Conservation (phyloP, 768 basidiomycete genomes). For the Scleroderma citrinum region DNA sequence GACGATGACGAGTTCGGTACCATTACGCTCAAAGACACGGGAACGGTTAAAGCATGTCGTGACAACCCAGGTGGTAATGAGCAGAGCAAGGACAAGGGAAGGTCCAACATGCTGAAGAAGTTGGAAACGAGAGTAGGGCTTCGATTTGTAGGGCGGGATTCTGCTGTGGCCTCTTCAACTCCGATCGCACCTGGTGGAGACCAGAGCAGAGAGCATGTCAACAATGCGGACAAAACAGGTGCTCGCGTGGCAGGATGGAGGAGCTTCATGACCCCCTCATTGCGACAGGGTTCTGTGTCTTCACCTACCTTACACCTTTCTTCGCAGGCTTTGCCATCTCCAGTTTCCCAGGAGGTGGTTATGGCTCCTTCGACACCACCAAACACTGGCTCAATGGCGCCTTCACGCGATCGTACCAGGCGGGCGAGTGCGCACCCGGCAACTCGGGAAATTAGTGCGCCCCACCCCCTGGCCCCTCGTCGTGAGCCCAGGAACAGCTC, state of each 20-base stretch:
- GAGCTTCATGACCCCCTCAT: conserved; percentile 58
- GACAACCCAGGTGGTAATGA: conserved; percentile 23
- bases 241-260: conserved; percentile 48
- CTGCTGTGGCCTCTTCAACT: conserved; percentile 33
- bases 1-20: conserved; percentile 39
- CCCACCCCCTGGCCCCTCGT: conserved; percentile 31
- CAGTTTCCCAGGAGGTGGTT: conserved; percentile 44
- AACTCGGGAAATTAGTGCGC: conserved; percentile 36
- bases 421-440: conserved; percentile 33
- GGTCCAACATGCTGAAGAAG: conserved; percentile 40
- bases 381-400: conserved; percentile 41
- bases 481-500: conserved; percentile 23
- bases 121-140: conserved; percentile 49
- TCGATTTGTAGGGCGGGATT: conserved; percentile 38
- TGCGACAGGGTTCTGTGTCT: conserved; percentile 67
- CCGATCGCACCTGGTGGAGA: conserved; percentile 31
- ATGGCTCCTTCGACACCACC: conserved; percentile 44
- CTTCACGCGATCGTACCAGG: conserved; percentile 39
- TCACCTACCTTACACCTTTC: conserved; percentile 67
- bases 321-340: conserved; percentile 49
- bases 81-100: conserved; percentile 36
- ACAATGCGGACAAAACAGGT: conserved; percentile 33
- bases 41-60: conserved; percentile 30
- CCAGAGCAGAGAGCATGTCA: conserved; percentile 22
- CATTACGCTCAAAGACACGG: conserved; percentile 40